These are phyloP conservation scores for Phycomyces nitens DNA, from an alignment of 192 early-diverging fungal species.

Conservation along the genomic window DNA sequence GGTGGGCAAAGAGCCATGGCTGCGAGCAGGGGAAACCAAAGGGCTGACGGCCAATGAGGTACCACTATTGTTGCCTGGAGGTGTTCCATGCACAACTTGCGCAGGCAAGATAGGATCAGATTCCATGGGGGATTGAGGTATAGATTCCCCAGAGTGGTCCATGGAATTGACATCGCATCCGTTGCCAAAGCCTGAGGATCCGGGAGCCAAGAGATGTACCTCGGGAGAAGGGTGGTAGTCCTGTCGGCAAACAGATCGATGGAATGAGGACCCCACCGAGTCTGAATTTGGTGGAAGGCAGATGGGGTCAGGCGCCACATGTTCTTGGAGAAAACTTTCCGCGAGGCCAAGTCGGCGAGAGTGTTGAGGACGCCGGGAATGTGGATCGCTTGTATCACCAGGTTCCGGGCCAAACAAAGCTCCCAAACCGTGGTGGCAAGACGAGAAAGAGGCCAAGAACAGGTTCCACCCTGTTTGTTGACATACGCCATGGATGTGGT, in stretches of 20 bases:
- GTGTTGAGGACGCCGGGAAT: slow-evolving; percentile 4
- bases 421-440: slow-evolving; percentile 14
- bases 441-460: slow-evolving; percentile 19
- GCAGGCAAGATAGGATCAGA: not conserved
- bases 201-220: slow-evolving; percentile 19
- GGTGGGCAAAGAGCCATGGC: not conserved
- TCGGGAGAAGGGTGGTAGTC: slow-evolving; percentile 1
- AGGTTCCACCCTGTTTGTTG: slow-evolving; percentile 18
- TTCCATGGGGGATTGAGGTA: slow-evolving; percentile 15
- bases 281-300: not conserved
- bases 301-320: not conserved
- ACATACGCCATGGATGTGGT: slow-evolving; percentile 6
- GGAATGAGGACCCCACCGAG: not conserved
- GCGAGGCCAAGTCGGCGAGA: slow-evolving; percentile 6
- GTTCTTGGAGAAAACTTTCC: slow-evolving; percentile 2
- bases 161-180: not conserved
- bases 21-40: not conserved
- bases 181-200: not conserved
- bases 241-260: slow-evolving; percentile 19
- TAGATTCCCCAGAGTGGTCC: not conserved
- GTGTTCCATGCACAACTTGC: not conserved
- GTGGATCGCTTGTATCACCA: not conserved
- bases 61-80: not conserved
- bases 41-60: not conserved
- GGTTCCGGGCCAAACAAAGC: not conserved